Percentiles rank a stretch among this genome's conserved stretches.
These are phyloP conservation scores for Turritis glabra DNA, from an alignment of 345 rosid genomes.

Conservation along the genomic window DNA sequence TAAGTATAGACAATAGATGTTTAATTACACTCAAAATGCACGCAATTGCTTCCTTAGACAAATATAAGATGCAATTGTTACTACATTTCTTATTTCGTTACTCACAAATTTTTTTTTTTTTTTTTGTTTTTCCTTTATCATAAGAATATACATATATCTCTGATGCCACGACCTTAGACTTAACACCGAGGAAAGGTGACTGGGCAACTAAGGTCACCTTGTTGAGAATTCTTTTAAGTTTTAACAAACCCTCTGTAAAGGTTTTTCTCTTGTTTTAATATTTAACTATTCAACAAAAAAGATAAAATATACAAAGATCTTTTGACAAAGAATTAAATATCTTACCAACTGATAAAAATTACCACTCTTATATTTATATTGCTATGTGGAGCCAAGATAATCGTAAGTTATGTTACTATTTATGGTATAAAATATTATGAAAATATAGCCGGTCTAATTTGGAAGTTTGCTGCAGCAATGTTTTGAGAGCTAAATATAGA, in stretches of 20 bases:
- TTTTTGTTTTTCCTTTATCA: too few relatives aligned
- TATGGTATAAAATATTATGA: neutral
- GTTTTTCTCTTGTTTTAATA: neutral
- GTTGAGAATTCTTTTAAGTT: neutral
- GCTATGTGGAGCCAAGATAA: neutral
- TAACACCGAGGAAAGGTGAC: too few relatives aligned
- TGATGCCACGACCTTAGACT: neutral
- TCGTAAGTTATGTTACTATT: neutral
- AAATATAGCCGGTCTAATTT: conserved; percentile 1
- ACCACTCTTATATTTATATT: neutral
- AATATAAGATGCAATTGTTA: neutral
- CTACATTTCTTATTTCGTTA: neutral
- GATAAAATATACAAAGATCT: neutral
- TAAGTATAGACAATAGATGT: neutral
- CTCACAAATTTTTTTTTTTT: neutral
- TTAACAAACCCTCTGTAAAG: neutral
- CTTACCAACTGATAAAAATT: neutral
- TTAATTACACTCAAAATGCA: neutral
- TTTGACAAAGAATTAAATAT: neutral
- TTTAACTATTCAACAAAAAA: neutral
- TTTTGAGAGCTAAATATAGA: conserved; percentile 3
- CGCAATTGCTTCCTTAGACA: neutral
- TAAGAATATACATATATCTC: neutral
- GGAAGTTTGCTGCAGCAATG: conserved; percentile 18
- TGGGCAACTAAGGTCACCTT: too few relatives aligned